Evolutionary conservation across 179 eudicot genomes (phyloP).

Genomic region (Nepenthes alata): DNA sequence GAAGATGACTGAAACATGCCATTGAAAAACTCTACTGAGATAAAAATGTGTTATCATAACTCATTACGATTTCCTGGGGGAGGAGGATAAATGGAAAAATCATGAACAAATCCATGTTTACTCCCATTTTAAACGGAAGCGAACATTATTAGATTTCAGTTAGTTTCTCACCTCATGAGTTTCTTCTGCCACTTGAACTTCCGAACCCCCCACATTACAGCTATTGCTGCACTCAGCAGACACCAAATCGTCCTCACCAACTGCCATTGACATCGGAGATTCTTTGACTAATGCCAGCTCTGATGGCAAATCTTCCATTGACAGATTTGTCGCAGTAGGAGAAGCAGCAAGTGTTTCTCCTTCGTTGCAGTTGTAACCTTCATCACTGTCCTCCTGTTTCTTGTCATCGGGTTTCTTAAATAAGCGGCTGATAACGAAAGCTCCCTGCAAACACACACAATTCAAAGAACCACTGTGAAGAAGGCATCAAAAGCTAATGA

Average conservation of each 20-base stretch:
- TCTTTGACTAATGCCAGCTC: slow-evolving; percentile 22
- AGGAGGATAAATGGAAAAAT: too few relatives aligned
- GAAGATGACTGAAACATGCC: too few relatives aligned
- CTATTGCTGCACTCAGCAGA: slow-evolving; percentile 23
- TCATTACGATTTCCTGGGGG: too few relatives aligned
- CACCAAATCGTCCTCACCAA: slow-evolving; percentile 15
- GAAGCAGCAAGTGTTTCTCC: slow-evolving; percentile 34
- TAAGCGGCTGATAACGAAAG: slow-evolving; percentile 73
- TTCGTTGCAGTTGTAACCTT: slow-evolving; percentile 37
- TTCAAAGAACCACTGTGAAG: too few relatives aligned
- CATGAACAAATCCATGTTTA: too few relatives aligned
- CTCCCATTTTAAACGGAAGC: too few relatives aligned
- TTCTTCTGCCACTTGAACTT: slow-evolving; percentile 17
- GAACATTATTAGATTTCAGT: too few relatives aligned
- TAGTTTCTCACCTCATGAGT: slow-evolving; percentile 30
- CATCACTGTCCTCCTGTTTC: slow-evolving; percentile 47
- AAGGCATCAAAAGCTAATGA: too few relatives aligned
- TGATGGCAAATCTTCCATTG: slow-evolving; percentile 32
- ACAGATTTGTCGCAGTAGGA: slow-evolving; percentile 27
- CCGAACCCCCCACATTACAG: slow-evolving; percentile 15
- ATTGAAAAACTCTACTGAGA: too few relatives aligned
- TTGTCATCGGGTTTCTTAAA: slow-evolving; percentile 59
- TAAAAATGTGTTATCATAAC: too few relatives aligned
- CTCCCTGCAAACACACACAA: slow-evolving; percentile 28
- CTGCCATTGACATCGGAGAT: slow-evolving; percentile 29